Evolutionary conservation across 2,329 filamentous ascomycete species (phyloP), one percentile per base, ranked within the genome.

Genomic region (Claviceps pazoutovae): DNA sequence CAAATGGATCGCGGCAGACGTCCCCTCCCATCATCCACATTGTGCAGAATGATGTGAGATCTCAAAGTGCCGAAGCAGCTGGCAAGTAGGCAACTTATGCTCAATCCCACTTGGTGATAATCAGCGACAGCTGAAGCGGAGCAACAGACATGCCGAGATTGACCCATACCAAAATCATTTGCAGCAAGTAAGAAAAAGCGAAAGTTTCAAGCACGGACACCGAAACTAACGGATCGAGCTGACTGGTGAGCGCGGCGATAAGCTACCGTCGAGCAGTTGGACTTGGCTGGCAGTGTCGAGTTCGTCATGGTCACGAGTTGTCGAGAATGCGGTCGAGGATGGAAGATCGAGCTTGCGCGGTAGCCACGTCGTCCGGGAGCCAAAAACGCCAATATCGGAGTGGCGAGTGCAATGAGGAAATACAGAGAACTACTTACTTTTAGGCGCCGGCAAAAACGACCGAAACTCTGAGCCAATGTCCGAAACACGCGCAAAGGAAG

Each of bases 361-460:
- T 9, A 17, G 41, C 34, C 52, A 41, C 8, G 43, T 50, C 45
- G 48, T 34, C 26, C 44, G 43, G 9, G 16, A 44, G n/a, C 37
- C 48, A 21, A n/a, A 41, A 49, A 49, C 45, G 49, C 46, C 41
- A 37, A 23, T 19, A 37, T 45, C 8, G 34, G 46, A n/a, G 30
- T 13, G 16, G 17, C 19, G 19, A 21, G 41, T 11, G 38, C 36
- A 39, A 43, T 42, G 47, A 23, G 44, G 19, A 53, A 9, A 37
- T 37, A 30, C 17, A 58, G 42, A 43, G 58, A 45, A 55, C 58
- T 56, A 75, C 73, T 75, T 66, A 75, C 73, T 75, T 74, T 75
- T 75, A 67, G 66, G 72, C 71, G 71, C 72, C 72, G 69, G 68
- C 66, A 72, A 72, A 68, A 72, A 70, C 68, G 68, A 68, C 64